phyloP scores from a whole-genome alignment of 768 basidiomycete genomes.

The Polyporus arcularius region DNA sequence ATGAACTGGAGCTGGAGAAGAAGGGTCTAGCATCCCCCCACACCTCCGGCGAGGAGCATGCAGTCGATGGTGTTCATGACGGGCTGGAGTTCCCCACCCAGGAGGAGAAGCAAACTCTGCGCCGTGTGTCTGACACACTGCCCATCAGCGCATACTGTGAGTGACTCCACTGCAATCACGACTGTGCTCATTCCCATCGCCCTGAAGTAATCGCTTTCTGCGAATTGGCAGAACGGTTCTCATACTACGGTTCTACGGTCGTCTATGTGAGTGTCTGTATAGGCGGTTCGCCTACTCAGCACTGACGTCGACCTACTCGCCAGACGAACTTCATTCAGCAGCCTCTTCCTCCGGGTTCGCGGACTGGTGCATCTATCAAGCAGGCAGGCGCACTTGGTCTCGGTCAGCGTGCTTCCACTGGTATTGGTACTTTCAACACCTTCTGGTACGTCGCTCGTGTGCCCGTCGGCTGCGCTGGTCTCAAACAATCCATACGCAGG shows the following conservation, averaged over 20 bases:
- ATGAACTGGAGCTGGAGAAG: constrained; percentile 26
- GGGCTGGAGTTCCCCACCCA: constrained; percentile 67
- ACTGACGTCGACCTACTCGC: not conserved
- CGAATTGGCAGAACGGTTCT: constrained; percentile 76
- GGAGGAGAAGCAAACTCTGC: constrained; percentile 57
- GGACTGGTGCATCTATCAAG: constrained; percentile 59
- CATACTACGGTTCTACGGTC: constrained; percentile 46
- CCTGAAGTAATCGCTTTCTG: constrained; percentile 60
- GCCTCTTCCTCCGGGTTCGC: constrained; percentile 62
- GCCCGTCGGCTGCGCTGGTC: not conserved
- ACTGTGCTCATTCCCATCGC: not conserved
- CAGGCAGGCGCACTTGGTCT: constrained; percentile 69
- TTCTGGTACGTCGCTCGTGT: constrained; percentile 51
- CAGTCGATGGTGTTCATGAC: constrained; percentile 43
- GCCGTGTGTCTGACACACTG: constrained; percentile 56
- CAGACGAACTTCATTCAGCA: constrained; percentile 79
- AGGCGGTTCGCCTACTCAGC: not conserved
- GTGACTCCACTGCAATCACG: constrained; percentile 3
- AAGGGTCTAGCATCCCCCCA: constrained; percentile 14
- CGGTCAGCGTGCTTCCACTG: constrained; percentile 73
- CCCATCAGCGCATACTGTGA: constrained; percentile 34
- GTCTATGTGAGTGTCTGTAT: constrained; percentile 35
- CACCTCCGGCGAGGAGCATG: constrained; percentile 20
- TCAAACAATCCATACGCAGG: constrained; percentile 34
- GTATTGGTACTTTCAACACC: constrained; percentile 68